Base-by-base conservation (phyloP, 495 filamentous ascomycete genomes). In the Trypethelium eluteriae region DNA sequence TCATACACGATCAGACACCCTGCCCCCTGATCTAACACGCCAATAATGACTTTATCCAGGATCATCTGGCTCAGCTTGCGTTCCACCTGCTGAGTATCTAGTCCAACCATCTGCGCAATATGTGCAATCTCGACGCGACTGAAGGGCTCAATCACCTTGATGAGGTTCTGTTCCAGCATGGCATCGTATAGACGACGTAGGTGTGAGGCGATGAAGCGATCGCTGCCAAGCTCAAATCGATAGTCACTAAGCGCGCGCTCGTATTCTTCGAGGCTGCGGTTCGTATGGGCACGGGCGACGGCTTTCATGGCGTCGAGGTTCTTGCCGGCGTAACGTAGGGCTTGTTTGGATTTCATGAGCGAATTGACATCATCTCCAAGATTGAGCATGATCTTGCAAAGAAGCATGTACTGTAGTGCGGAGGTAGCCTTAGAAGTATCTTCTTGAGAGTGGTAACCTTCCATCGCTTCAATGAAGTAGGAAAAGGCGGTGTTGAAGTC, bases 371-470 rank as follows among this genome's bases (percentile, higher is more conserved):
- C 94, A 81, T 97, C 92, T 69, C 85, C 91, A 39, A 93, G 80
- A 80, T 99, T 99, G 69, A 97, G 82, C 94, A 99, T 98, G 80
- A 99, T 95, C 82, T 98, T 97, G 84, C 94, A 98, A 38, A 99
- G 86, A 41, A 99, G 83, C 95, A 99, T 98, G 83, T 99, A 99
- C 79, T 99, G 96, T 69, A 99, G 81, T 36, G 94, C 90, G 9
- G 93, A 88, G 9, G 92, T 93, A 4, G 94, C 94, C 77, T 91
- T 88, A 67, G 84, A 81, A 6, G 87, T 78, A 70, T 93, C 90
- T 68, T 99, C 94, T 74, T 96, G 91, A 6, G 89, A 86, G 77
- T 91, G 92, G 79, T 98, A 98, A 56, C 94, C 94, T 74, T 99
- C 94, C 63, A 99, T 82, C 14, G 94, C 94, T 79, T 99, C 94